Base-by-base conservation (phyloP, 345 rosid genomes). In the Noccaea bulbosa region DNA sequence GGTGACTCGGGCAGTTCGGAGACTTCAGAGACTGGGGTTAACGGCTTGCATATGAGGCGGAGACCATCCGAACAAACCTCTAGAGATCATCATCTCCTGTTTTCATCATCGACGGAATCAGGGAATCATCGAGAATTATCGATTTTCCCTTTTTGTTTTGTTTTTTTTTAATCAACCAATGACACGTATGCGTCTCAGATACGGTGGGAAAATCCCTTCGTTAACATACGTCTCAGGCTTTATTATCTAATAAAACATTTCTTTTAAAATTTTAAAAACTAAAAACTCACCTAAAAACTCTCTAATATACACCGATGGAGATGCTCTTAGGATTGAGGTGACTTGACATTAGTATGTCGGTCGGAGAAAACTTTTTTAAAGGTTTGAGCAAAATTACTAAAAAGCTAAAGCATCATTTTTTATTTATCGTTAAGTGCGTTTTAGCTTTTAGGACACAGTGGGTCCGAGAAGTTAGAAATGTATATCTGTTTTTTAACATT, bases 1-100 rank as follows among this genome's bases (percentile, higher is more conserved):
- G 98, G 98, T 4, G 96, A 85, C 81, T 93, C 98, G 59, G 97
- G 98, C n/a, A 97, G 97, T 85, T 90, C 98, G 34, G 98, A 93
- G 10, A 93, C 96, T 84, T 90, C 97, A 8, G 98, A 93, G 2
- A 93, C 98, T 35, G 97, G 98, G 63, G 98, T 93, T 67, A 93
- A 64, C 15, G 97, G 98, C 61, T n/a, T 93, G 97, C 82, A 90
- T 83, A 70, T 93, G 98, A 11, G 98, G 92, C n/a, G 98, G 98
- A 47, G 98, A 93, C 97, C 90, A 90, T 74, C 98, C 97, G 61
- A 93, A 93, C 77, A 93, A 81, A 24, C 98, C 98, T 60, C 98
- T 81, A 10, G 97, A 87, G 73, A 93, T 82, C 96, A 88, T 90
- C 96, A 93, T 75, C 62, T 45, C 46, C n/a, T n/a, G n/a, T n/a